Evolutionary conservation across 345 rosid species (phyloP).

Genomic region (Eucalyptus erythrocorys): DNA sequence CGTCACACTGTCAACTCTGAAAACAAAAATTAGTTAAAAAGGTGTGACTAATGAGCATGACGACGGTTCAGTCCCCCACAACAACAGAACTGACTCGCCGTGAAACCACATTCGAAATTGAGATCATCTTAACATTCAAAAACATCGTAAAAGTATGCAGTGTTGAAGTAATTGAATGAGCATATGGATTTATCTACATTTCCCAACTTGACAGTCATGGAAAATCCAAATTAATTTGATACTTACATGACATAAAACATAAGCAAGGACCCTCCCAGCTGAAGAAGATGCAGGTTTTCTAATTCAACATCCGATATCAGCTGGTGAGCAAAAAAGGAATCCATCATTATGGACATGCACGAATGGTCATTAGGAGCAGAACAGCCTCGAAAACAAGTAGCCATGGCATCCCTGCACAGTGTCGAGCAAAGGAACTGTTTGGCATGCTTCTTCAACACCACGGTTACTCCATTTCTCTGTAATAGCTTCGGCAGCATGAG

Average conservation of each 20-base stretch:
- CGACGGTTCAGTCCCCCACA: background rate
- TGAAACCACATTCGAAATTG: background rate
- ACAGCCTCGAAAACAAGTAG: conserved; percentile 79
- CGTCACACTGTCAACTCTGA: background rate
- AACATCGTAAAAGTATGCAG: background rate
- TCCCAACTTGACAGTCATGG: background rate
- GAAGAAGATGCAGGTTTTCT: background rate
- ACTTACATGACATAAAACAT: background rate
- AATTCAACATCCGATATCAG: background rate
- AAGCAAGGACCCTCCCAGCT: background rate
- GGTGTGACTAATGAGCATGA: background rate
- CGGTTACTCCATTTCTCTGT: conserved; percentile 52
- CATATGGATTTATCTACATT: background rate
- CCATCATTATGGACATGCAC: background rate
- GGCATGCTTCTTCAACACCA: conserved; percentile 64
- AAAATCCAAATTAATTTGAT: background rate
- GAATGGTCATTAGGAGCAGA: conserved; percentile 39
- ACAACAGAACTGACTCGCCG: background rate
- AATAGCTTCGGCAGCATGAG: conserved; percentile 44
- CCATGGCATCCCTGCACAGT: conserved; percentile 66
- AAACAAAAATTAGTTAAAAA: background rate
- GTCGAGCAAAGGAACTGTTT: conserved; percentile 75
- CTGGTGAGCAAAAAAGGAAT: background rate
- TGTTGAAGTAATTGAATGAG: background rate
- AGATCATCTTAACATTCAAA: background rate